These are phyloP conservation scores for Saccharomyces hybrid DNA, from an alignment of 1,139 yeast genomes.

Conservation along the genomic window DNA sequence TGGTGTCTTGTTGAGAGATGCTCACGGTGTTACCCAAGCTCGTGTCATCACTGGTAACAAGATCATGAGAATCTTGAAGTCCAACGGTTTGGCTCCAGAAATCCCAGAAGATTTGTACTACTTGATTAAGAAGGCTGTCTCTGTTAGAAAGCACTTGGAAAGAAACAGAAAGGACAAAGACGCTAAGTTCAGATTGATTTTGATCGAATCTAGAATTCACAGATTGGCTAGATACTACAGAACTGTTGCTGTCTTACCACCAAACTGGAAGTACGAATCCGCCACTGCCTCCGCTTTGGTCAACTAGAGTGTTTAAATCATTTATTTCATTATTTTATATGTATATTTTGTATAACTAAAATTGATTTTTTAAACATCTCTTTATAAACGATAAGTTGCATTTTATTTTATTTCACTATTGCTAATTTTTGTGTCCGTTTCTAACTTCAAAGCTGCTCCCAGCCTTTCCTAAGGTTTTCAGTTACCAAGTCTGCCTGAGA, in stretches of 20 bases:
- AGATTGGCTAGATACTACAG: constrained; percentile 99
- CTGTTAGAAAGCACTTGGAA: constrained; percentile 99
- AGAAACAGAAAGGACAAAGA: constrained; percentile 99
- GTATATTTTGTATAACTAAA: not conserved
- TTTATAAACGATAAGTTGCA: not conserved
- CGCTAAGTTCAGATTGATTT: constrained; percentile 99
- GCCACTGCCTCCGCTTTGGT: constrained; percentile 99
- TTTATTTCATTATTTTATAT: not conserved
- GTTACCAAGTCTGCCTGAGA: not conserved
- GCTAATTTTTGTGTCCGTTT: not conserved
- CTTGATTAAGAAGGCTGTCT: constrained; percentile 98
- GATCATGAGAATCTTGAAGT: constrained; percentile 97
- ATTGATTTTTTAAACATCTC: constrained; percentile 1
- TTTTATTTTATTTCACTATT: not conserved
- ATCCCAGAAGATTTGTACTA: constrained; percentile 99
- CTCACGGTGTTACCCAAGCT: constrained; percentile 98
- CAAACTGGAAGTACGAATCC: constrained; percentile 99
- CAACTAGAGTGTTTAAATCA: constrained; percentile 48
- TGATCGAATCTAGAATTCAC: constrained; percentile 99
- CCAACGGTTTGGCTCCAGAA: constrained; percentile 99
- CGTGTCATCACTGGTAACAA: constrained; percentile 99
- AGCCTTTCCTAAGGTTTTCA: not conserved
- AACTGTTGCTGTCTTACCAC: constrained; percentile 97
- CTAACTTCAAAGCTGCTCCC: not conserved
- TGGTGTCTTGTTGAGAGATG: constrained; percentile 99